Evolutionary conservation across 1,284 basidiomycete species (phyloP).

Genomic region (Stereum hirsutum): DNA sequence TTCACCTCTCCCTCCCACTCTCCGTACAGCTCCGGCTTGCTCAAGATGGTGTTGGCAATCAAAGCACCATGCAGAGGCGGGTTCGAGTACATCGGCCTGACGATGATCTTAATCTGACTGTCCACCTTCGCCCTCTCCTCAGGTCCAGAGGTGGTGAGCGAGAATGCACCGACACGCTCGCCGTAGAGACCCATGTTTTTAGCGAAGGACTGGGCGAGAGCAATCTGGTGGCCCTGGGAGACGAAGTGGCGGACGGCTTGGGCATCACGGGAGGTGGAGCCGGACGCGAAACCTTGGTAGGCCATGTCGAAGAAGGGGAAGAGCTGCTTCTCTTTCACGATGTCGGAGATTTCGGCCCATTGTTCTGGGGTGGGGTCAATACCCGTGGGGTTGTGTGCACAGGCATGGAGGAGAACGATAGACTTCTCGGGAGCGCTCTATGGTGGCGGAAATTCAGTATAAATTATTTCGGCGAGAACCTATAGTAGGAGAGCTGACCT

Average conservation of each 20-base stretch:
- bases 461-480: constrained; percentile 2
- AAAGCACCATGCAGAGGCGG: constrained; percentile 94
- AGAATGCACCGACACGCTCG: constrained; percentile 95
- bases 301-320: constrained; percentile 98
- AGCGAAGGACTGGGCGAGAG: constrained; percentile 91
- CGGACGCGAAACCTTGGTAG: constrained; percentile 94
- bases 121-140: constrained; percentile 88
- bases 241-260: constrained; percentile 96
- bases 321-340: constrained; percentile 80
- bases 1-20: constrained; percentile 92
- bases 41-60: constrained; percentile 81
- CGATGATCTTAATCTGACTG: constrained; percentile 92
- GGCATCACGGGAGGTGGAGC: constrained; percentile 83
- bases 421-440: constrained; percentile 72
- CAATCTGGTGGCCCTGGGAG: constrained; percentile 77
- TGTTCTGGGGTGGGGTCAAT: constrained; percentile 92
- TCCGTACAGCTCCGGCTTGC: constrained; percentile 66
- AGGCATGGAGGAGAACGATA: constrained; percentile 84
- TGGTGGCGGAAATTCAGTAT: constrained; percentile 7
- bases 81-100: constrained; percentile 98
- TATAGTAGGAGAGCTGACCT: constrained; percentile 38
- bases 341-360: constrained; percentile 88
- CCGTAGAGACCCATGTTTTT: constrained; percentile 99
- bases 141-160: constrained; percentile 61
- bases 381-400: constrained; percentile 97